Base-by-base conservation (phyloP, 169 alveolate genomes). In the Theileria orientalis region DNA sequence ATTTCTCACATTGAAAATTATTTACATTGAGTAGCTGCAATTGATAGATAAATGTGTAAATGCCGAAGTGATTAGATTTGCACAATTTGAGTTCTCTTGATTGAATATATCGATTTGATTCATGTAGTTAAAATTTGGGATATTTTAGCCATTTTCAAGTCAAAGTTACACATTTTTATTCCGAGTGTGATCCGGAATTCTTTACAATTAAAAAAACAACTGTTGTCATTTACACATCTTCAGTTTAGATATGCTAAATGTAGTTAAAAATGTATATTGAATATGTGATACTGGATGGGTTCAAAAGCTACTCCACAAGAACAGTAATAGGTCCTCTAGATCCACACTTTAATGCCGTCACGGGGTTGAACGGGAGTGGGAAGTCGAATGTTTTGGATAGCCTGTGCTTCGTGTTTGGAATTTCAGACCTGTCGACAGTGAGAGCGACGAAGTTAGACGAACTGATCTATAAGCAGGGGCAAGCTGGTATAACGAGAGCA, bases 341-440 rank as follows among this genome's bases (percentile, higher is more conserved):
- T 74, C 94, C 96, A n/a, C 96, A 95, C 73, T 98, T 98, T 93
- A 98, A 97, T 86, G 99, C 99, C 14, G 96, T 98, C 59, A 97
- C 99, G 27, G 99, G 99, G 8, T 92, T 95, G 46, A 97, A 98
- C 83, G 99, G 99, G 0, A 93, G 98, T 63, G 99, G 99, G 11
- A 98, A 98, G 90, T 97, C 99, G 2, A 97, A 98, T 84, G 97
- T 98, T 42, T 85, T 98, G 69, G 99, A 98, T 90, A 94, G 99
- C 3, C 95, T 98, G 62, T 95, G 99, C 72, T 98, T 98, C 86
- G 98, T 95, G 13, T 84, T 97, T 74, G 99, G 99, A 5, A 95
- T 97, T 35, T 68, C 94, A 16, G 94, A 94, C 74, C 73, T 92
- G 63, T 67, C 85, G 71, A 89, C 92, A 89, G 87, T 95, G 77